These are phyloP conservation scores for Hymenoscyphus repandus DNA, from an alignment of 2,329 filamentous ascomycete genomes.

Conservation along the genomic window DNA sequence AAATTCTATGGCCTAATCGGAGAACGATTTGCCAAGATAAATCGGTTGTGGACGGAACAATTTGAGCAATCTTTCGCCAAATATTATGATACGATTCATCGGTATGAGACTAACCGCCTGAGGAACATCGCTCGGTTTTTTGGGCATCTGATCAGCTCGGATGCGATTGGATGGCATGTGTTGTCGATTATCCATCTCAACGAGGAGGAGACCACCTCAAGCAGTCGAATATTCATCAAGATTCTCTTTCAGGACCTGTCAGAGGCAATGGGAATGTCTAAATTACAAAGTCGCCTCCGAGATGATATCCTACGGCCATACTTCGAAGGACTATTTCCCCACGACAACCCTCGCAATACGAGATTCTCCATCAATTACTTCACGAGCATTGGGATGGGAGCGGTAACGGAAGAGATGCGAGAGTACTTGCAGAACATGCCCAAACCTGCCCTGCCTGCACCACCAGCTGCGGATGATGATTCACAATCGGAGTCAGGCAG, in stretches of 20 bases:
- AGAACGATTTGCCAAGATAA: constrained; percentile 93
- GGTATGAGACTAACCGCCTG: constrained; percentile 91
- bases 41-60: constrained; percentile 87
- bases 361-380: constrained; percentile 99
- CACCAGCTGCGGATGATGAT: constrained; percentile 48
- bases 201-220: constrained; percentile 94
- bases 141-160: constrained; percentile 80
- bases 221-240: constrained; percentile 97
- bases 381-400: constrained; percentile 94
- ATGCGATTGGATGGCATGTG: constrained; percentile 90
- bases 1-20: constrained; percentile 96
- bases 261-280: constrained; percentile 79
- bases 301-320: constrained; percentile 74
- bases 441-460: constrained; percentile 70
- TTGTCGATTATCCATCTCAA: constrained; percentile 82
- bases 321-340: constrained; percentile 83
- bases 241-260: constrained; percentile 91
- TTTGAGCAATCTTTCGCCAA: constrained; percentile 87
- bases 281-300: constrained; percentile 68
- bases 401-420: constrained; percentile 90
- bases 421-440: constrained; percentile 85
- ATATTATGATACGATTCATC: constrained; percentile 96
- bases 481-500: constrained; percentile 62
- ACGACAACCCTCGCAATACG: constrained; percentile 81
- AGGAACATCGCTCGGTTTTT: constrained; percentile 96